Evolutionary conservation across 176 grass and related monocot species (phyloP).

Genomic region (Pontederia crassipes): DNA sequence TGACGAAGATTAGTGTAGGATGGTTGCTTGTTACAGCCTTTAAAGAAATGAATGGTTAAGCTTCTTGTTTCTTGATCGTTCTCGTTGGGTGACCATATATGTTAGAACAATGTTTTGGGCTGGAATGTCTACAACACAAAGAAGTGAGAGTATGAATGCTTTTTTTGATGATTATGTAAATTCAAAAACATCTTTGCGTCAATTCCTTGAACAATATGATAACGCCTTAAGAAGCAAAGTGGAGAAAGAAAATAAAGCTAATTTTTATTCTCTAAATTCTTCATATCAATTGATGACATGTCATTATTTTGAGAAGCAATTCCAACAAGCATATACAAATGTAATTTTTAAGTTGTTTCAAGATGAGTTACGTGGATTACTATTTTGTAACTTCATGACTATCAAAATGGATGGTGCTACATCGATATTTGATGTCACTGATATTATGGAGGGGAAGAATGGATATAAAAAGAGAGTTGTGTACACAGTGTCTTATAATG

Average conservation of each 20-base stretch:
- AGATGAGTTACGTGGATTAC: slow-evolving; percentile 9
- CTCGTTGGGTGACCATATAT: slow-evolving; percentile 10
- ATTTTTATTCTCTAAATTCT: slow-evolving; percentile 11
- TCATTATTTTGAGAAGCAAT: no score
- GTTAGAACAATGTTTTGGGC: slow-evolving; percentile 18
- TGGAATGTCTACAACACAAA: slow-evolving; percentile 16
- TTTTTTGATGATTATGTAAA: no score
- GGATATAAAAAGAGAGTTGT: slow-evolving; percentile 5
- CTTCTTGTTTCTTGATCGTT: slow-evolving; percentile 6
- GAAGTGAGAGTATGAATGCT: no score
- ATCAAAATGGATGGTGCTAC: background rate
- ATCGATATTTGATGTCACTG: slow-evolving; percentile 9
- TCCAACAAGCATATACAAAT: slow-evolving; percentile 12
- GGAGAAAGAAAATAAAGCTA: slow-evolving; percentile 13
- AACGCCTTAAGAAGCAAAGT: slow-evolving; percentile 9
- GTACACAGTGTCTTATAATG: slow-evolving; percentile 1
- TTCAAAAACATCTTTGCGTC: no score
- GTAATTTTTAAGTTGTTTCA: slow-evolving; percentile 19
- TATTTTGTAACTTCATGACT: background rate
- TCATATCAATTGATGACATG: no score
- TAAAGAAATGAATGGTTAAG: slow-evolving; percentile 20
- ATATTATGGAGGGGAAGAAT: background rate
- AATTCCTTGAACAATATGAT: slow-evolving; percentile 20
- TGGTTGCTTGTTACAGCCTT: slow-evolving; percentile 6
- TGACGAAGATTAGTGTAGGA: slow-evolving; percentile 6